Conservation (phyloP, 495 filamentous ascomycete species). For the Podospora fimiseda region DNA sequence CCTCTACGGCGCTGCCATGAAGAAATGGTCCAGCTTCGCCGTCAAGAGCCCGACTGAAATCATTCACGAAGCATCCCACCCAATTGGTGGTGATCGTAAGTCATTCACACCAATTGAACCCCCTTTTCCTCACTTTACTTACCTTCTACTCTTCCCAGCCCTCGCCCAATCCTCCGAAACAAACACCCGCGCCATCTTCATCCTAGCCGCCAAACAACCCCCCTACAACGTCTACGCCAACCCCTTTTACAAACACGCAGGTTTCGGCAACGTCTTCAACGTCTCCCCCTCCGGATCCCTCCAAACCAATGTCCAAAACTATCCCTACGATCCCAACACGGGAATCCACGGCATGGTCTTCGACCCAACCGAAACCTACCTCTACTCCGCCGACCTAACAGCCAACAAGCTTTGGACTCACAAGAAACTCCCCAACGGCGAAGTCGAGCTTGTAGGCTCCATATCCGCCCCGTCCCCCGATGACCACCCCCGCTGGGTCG, state of each 20-base stretch:
- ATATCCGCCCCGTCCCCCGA: constrained; percentile 60
- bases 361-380: constrained; percentile 73
- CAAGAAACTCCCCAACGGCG: constrained; percentile 58
- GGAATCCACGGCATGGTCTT: constrained; percentile 89
- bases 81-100: constrained; percentile 52
- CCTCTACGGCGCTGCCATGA: constrained; percentile 83
- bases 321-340: constrained; percentile 63
- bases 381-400: constrained; percentile 78
- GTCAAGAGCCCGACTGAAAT: constrained; percentile 75
- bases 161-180: constrained; percentile 59
- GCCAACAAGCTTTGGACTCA: constrained; percentile 86
- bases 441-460: constrained; percentile 59
- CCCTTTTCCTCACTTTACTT: not conserved
- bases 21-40: constrained; percentile 77
- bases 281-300: constrained; percentile 56
- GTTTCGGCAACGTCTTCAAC: constrained; percentile 71
- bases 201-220: constrained; percentile 66
- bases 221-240: constrained; percentile 79
- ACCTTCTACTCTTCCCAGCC: constrained; percentile 36
- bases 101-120: constrained; percentile 3
- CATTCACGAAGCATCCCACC: constrained; percentile 64
- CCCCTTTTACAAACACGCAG: constrained; percentile 80
- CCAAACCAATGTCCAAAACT: constrained; percentile 68
- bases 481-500: constrained; percentile 81
- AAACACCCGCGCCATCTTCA: constrained; percentile 80